These are phyloP conservation scores for Wallacemonas rigidus DNA, from an alignment of 208 protist species.

Conservation along the genomic window DNA sequence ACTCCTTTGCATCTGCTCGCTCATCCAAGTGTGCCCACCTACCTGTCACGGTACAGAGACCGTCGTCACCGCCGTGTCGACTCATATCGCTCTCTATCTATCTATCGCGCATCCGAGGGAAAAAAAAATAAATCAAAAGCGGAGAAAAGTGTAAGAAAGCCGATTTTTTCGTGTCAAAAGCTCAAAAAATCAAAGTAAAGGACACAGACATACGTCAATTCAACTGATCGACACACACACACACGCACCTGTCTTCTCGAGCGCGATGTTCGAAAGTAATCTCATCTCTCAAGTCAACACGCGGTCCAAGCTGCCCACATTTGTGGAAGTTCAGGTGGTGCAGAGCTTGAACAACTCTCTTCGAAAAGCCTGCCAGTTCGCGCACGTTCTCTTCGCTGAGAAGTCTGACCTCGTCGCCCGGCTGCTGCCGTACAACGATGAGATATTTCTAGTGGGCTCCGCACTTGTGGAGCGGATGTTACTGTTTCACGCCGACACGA, in stretches of 20 bases:
- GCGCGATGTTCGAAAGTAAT: slow-evolving; percentile 73
- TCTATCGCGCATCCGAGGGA: neutral
- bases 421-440: slow-evolving; percentile 61
- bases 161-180: neutral
- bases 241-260: neutral
- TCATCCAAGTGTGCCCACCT: no score
- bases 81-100: slow-evolving; percentile 5
- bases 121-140: slow-evolving; percentile 2
- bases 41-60: no score
- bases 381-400: slow-evolving; percentile 58
- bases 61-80: no score
- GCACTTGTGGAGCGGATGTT: slow-evolving; percentile 62
- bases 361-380: slow-evolving; percentile 61
- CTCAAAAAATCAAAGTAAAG: slow-evolving; percentile 1
- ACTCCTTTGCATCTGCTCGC: no score
- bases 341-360: slow-evolving; percentile 59
- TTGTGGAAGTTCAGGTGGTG: slow-evolving; percentile 68
- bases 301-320: slow-evolving; percentile 70
- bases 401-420: slow-evolving; percentile 35
- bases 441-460: slow-evolving; percentile 52
- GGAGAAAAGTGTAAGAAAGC: neutral
- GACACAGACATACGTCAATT: neutral
- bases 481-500: slow-evolving; percentile 62
- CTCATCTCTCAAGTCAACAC: slow-evolving; percentile 77
- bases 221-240: slow-evolving; percentile 10